Evolutionary conservation across 2,329 filamentous ascomycete species (phyloP).

Genomic region (Talaromyces islandicus): DNA sequence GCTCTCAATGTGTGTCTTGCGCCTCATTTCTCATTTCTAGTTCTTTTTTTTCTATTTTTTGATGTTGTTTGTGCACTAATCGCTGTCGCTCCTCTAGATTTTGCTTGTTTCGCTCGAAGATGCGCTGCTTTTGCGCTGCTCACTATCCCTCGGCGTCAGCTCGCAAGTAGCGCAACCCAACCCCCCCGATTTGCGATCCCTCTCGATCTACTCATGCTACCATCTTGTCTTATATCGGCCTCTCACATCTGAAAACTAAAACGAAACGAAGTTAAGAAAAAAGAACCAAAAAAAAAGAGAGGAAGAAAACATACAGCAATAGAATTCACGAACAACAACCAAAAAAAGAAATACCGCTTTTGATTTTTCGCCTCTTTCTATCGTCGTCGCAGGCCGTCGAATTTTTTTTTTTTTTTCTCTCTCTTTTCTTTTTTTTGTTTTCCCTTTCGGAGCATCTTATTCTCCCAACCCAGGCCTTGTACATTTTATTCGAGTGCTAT

Average conservation of each 20-base stretch:
- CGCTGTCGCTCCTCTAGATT: neutral
- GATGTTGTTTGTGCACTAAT: neutral
- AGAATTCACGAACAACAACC: neutral
- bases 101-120: constrained; percentile 7
- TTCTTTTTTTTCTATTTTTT: no score
- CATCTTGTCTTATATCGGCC: neutral
- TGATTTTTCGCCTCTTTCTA: neutral
- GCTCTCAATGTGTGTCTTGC: neutral
- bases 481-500: constrained; percentile 5
- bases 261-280: neutral
- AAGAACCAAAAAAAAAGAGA: neutral
- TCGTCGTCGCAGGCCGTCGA: constrained; percentile 12
- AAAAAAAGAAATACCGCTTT: neutral
- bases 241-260: neutral
- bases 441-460: neutral
- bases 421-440: no score
- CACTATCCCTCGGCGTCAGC: constrained; percentile 10
- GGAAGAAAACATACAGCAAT: neutral
- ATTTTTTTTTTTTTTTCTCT: neutral
- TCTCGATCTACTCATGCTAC: neutral
- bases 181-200: neutral
- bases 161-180: constrained; percentile 7
- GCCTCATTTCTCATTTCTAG: no score
- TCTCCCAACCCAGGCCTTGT: constrained; percentile 2
- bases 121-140: constrained; percentile 12